Percentiles rank a stretch among this genome's conserved stretches.
Conservation (phyloP, 805 yeast species). For the Debaryomyces tyrocola region DNA sequence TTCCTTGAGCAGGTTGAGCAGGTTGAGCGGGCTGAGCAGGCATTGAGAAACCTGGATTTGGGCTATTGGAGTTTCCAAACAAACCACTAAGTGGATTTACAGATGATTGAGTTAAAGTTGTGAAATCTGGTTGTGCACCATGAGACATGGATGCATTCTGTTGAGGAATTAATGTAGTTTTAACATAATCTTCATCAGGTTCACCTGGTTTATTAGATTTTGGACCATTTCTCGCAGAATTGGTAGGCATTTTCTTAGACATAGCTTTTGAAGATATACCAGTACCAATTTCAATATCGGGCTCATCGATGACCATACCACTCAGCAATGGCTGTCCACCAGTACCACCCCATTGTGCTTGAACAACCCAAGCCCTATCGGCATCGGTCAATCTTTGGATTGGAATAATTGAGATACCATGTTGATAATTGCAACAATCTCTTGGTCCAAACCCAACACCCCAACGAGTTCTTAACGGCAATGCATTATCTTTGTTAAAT, state of each 20-base stretch:
- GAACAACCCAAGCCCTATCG: conserved; percentile 82
- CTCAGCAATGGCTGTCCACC: conserved; percentile 79
- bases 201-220: conserved; percentile 70
- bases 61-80: conserved; percentile 26
- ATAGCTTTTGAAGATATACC: conserved; percentile 92
- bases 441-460: conserved; percentile 99
- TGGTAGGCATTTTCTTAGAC: conserved; percentile 89
- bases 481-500: conserved; percentile 66
- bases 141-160: conserved; percentile 23
- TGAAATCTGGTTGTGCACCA: conserved; percentile 39
- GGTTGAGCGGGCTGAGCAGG: conserved; percentile 1
- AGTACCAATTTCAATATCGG: conserved; percentile 94
- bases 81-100: conserved; percentile 52
- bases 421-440: conserved; percentile 94
- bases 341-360: conserved; percentile 97
- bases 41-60: conserved; percentile 7
- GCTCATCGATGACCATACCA: conserved; percentile 90
- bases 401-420: conserved; percentile 87
- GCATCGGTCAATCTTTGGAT: conserved; percentile 89
- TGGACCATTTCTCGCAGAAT: conserved; percentile 82
- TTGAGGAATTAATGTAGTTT: conserved; percentile 30
- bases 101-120: conserved; percentile 30
- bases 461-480: conserved; percentile 86
- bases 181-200: conserved; percentile 43
- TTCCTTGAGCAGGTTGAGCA: conserved; percentile 3